Conservation (phyloP, 176 grass and related monocot species). For the Bonia amplexicaulis region DNA sequence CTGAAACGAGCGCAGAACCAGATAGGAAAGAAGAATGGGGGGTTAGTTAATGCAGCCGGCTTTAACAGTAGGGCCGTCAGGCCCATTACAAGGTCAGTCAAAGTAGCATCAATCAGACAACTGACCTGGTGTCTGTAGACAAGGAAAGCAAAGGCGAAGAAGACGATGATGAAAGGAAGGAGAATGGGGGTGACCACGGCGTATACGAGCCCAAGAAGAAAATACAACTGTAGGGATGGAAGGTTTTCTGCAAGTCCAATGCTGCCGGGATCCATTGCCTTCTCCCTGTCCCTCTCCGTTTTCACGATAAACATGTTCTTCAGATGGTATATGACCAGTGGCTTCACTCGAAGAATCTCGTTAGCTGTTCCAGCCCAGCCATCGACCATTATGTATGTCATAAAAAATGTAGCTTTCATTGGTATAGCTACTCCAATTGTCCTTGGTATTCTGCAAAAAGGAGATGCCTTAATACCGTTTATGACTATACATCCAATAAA, state of each 20-base stretch:
- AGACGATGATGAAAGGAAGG: slow-evolving; percentile 87
- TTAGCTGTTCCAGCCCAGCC: slow-evolving; percentile 92
- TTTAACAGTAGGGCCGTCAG: neutral
- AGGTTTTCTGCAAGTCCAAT: slow-evolving; percentile 80
- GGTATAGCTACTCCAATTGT: slow-evolving; percentile 95
- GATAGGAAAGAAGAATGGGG: neutral
- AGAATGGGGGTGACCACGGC: slow-evolving; percentile 79
- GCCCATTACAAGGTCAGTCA: neutral
- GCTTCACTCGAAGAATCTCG: slow-evolving; percentile 85
- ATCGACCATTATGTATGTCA: slow-evolving; percentile 98
- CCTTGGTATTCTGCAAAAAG: slow-evolving; percentile 67
- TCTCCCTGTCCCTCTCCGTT: slow-evolving; percentile 81
- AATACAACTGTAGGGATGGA: slow-evolving; percentile 86
- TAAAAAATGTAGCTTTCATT: slow-evolving; percentile 99
- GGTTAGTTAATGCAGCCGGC: neutral
- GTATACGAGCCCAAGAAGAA: slow-evolving; percentile 88
- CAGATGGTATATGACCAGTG: slow-evolving; percentile 80
- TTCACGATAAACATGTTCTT: slow-evolving; percentile 98
- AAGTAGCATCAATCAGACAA: neutral
- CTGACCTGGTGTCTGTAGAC: slow-evolving; percentile 93
- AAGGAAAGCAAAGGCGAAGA: slow-evolving; percentile 88
- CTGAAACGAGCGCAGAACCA: slow-evolving; percentile 46
- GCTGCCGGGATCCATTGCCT: slow-evolving; percentile 85
- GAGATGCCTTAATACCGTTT: neutral
- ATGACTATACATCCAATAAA: neutral